phyloP scores from a whole-genome alignment of 108 stramenopile species.

The Discostella pseudostelligera region DNA sequence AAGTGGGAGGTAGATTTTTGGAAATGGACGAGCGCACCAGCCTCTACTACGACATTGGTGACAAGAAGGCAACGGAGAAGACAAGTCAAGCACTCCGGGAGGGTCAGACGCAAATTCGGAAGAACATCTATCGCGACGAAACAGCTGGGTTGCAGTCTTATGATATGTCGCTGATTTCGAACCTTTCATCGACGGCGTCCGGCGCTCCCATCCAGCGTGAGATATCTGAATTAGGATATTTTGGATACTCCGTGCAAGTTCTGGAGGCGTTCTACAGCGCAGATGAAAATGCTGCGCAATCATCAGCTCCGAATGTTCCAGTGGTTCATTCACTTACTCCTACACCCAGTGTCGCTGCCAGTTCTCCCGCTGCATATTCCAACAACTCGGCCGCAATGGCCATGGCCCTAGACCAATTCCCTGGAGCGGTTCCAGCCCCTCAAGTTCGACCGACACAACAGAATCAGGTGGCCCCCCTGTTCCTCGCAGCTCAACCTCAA shows the following conservation, averaged over 20 bases:
- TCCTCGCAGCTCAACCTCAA: not conserved
- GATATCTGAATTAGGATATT: conserved; percentile 25
- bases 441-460: conserved; percentile 3
- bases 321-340: not conserved
- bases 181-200: not conserved
- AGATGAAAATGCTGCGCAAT: conserved; percentile 15
- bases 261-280: conserved; percentile 29
- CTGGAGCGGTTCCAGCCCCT: conserved; percentile 3
- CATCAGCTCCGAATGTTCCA: conserved; percentile 5
- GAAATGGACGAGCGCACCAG: conserved; percentile 29
- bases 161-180: not conserved
- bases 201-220: conserved; percentile 8
- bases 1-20: conserved; percentile 36
- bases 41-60: conserved; percentile 40
- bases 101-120: conserved; percentile 36
- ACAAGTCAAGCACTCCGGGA: conserved; percentile 44
- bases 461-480: not conserved
- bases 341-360: too few species aligned
- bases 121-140: conserved; percentile 19
- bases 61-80: conserved; percentile 43
- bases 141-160: not conserved
- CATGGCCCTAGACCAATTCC: conserved; percentile 30
- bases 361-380: not conserved
- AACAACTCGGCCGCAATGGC: conserved; percentile 12
- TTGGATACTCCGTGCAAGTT: conserved; percentile 24